phyloP scores from a whole-genome alignment of 352 stramenopile genomes.

The Pythium sp. region DNA sequence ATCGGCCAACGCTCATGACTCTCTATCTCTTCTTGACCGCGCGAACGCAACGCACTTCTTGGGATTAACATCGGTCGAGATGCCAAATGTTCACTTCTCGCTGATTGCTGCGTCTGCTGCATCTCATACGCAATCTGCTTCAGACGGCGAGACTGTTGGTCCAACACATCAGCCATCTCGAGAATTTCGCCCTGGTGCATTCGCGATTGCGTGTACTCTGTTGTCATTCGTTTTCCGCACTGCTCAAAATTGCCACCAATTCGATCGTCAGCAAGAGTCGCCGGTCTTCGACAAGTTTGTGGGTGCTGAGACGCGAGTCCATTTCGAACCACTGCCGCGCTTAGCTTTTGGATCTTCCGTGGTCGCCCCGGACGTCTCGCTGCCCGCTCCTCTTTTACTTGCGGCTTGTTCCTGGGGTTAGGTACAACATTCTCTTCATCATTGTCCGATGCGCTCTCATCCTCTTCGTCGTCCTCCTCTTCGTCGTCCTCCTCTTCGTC shows the following conservation, averaged over 20 bases:
- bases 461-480: neutral
- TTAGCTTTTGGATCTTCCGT: neutral
- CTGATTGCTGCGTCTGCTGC: neutral
- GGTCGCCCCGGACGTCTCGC: neutral
- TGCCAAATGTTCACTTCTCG: neutral
- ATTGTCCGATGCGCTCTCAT: neutral
- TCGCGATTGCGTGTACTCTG: too few relatives aligned
- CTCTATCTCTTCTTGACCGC: neutral
- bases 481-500: neutral
- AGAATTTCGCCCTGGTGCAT: neutral
- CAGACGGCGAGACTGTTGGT: neutral
- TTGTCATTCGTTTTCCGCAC: neutral
- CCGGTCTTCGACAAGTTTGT: neutral
- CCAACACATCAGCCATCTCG: neutral
- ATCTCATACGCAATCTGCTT: neutral
- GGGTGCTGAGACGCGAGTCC: neutral
- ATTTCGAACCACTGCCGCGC: neutral
- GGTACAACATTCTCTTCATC: neutral
- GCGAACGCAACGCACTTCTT: neutral
- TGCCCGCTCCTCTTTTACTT: neutral
- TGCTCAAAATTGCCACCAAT: neutral
- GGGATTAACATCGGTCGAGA: neutral
- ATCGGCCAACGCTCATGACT: too few relatives aligned
- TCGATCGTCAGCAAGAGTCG: neutral
- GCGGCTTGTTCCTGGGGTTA: neutral